Evolutionary conservation across 1,284 basidiomycete genomes (phyloP).

Genomic region (Phenoliferia sp.): DNA sequence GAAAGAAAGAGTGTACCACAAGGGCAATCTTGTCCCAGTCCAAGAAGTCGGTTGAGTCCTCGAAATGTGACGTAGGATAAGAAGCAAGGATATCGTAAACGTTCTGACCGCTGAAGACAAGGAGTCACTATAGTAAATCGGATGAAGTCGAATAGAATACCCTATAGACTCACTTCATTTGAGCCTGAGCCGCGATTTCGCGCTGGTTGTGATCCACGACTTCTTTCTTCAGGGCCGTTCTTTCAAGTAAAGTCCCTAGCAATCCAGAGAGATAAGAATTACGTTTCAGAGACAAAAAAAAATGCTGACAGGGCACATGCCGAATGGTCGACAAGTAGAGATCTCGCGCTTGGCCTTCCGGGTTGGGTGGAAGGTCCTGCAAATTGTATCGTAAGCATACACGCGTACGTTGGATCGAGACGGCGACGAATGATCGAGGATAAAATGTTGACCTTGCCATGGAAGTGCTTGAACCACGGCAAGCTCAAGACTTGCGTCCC

Average conservation of each 20-base stretch:
- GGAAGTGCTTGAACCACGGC: constrained; percentile 23
- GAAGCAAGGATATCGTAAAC: not conserved
- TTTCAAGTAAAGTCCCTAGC: constrained; percentile 16
- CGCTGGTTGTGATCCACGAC: constrained; percentile 19
- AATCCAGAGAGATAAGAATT: not conserved
- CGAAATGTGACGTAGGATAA: not conserved
- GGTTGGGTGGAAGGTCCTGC: constrained; percentile 21
- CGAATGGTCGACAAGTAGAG: constrained; percentile 12
- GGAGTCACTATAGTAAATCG: not conserved
- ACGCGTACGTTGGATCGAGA: too few species aligned
- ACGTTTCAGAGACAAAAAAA: not conserved
- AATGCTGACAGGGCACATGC: constrained; percentile 10
- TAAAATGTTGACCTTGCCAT: constrained; percentile 10
- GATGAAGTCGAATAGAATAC: too few species aligned
- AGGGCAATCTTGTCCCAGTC: constrained; percentile 24
- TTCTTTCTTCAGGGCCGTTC: constrained; percentile 16
- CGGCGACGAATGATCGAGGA: not conserved
- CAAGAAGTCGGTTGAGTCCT: constrained; percentile 8
- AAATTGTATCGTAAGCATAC: not conserved
- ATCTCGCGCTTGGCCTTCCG: constrained; percentile 16
- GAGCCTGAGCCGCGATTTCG: constrained; percentile 6
- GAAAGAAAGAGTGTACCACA: constrained; percentile 7
- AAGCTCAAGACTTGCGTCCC: not conserved
- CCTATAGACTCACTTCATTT: not conserved
- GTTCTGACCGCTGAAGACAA: constrained; percentile 8